phyloP scores from a whole-genome alignment of 1,139 yeast genomes.

The Meyerozyma athensensis region DNA sequence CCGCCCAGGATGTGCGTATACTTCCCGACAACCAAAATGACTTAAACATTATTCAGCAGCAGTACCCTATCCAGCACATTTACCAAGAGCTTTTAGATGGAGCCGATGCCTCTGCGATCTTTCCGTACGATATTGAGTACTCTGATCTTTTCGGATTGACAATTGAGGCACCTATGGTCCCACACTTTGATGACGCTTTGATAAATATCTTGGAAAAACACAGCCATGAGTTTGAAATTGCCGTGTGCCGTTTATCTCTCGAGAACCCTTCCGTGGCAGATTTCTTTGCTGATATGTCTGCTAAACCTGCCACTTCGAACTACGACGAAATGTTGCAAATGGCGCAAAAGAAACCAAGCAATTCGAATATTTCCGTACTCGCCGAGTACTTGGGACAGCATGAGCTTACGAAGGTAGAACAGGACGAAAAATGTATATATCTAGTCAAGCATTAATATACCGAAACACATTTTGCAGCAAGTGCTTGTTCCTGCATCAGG shows the following conservation, averaged over 20 bases:
- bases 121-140: conserved; percentile 33
- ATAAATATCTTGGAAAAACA: conserved; percentile 16
- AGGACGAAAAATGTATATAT: conserved; percentile 15
- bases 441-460: not conserved
- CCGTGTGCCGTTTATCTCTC: conserved; percentile 25
- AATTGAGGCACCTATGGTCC: conserved; percentile 23
- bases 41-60: not conserved
- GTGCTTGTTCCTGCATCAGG: not conserved
- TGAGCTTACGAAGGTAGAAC: conserved; percentile 27
- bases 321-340: conserved; percentile 17
- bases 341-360: conserved; percentile 8
- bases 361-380: conserved; percentile 13
- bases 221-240: conserved; percentile 21
- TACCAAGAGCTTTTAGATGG: not conserved
- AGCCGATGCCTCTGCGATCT: conserved; percentile 10
- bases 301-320: conserved; percentile 4
- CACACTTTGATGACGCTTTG: conserved; percentile 20
- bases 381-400: conserved; percentile 24
- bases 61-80: not conserved
- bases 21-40: not conserved
- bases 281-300: conserved; percentile 10
- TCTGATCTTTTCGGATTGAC: conserved; percentile 26
- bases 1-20: not conserved
- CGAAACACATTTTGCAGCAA: too few species aligned
- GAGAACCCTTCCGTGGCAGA: conserved; percentile 12